A percentile compares a stretch with the other conserved stretches of the same genome.
Conservation (phyloP, 148 eudicot genomes). For the Hydrangea macrophylla region DNA sequence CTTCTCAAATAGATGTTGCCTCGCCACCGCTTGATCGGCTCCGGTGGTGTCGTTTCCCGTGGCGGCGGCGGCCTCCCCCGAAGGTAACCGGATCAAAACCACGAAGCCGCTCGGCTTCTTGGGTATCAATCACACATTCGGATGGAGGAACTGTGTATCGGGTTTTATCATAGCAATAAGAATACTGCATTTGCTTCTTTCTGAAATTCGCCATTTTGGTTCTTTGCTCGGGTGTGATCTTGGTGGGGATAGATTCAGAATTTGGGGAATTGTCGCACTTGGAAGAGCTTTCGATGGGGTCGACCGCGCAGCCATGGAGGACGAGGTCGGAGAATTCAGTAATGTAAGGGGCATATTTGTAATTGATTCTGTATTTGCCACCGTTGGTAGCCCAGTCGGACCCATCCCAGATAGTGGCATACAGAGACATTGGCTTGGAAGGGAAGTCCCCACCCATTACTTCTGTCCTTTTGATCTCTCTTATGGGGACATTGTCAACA, state of each 20-base stretch:
- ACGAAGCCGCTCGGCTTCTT: constrained; percentile 59
- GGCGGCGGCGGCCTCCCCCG: constrained; percentile 49
- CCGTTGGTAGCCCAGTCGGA: constrained; percentile 95
- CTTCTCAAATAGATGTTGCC: constrained; percentile 14
- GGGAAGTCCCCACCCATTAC: constrained; percentile 82
- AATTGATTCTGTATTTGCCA: constrained; percentile 72
- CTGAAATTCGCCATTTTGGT: constrained; percentile 60
- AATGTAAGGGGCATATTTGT: constrained; percentile 83
- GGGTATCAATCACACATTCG: constrained; percentile 59
- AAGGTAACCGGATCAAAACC: constrained; percentile 70
- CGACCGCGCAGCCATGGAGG: constrained; percentile 84
- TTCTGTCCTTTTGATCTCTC: constrained; percentile 65
- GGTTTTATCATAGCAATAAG: constrained; percentile 72
- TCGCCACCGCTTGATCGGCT: constrained; percentile 13
- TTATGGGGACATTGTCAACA: constrained; percentile 75
- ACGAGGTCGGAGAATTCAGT: constrained; percentile 71
- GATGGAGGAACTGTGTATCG: constrained; percentile 57
- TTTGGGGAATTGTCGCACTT: constrained; percentile 35
- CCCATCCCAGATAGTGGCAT: constrained; percentile 94
- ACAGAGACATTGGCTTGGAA: constrained; percentile 84
- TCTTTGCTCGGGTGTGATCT: constrained; percentile 43
- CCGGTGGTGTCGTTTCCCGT: constrained; percentile 46
- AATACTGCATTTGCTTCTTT: constrained; percentile 71
- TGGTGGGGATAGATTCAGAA: constrained; percentile 29
- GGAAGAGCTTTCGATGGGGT: constrained; percentile 48